Percentiles rank a stretch among this genome's conserved stretches.
Evolutionary conservation across 257 asterid species (phyloP).

Genomic region (Solanum megistacrolobum): DNA sequence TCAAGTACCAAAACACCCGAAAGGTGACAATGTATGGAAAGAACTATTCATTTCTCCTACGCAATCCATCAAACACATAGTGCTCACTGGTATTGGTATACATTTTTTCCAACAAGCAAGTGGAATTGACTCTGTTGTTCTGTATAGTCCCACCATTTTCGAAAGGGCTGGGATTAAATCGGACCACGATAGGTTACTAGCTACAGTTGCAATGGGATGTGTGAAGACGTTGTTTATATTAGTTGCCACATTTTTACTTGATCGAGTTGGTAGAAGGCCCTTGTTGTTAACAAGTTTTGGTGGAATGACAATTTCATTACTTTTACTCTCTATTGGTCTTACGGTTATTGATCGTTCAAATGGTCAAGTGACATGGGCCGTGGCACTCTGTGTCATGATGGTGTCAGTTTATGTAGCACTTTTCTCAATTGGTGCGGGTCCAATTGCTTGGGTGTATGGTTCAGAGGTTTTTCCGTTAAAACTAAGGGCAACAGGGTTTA

Average conservation of each 20-base stretch:
- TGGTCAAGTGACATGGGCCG: not conserved
- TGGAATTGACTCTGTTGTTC: slow-evolving; percentile 8
- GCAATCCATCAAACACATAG: slow-evolving; percentile 10
- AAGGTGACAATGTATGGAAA: not conserved
- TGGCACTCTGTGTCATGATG: not conserved
- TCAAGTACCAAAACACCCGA: no score
- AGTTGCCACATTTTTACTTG: slow-evolving; percentile 45
- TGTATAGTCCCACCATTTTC: slow-evolving; percentile 19
- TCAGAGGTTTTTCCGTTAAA: slow-evolving; percentile 3
- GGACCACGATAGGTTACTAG: slow-evolving; percentile 23
- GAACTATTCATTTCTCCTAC: slow-evolving; percentile 16
- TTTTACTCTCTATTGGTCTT: slow-evolving; percentile 24
- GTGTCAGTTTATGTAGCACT: slow-evolving; percentile 6
- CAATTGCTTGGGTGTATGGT: slow-evolving; percentile 6
- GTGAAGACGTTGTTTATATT: slow-evolving; percentile 34
- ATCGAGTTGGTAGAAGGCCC: slow-evolving; percentile 39
- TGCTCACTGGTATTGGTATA: slow-evolving; percentile 13
- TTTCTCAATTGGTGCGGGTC: slow-evolving; percentile 29
- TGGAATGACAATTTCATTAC: slow-evolving; percentile 23
- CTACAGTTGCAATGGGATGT: slow-evolving; percentile 46
- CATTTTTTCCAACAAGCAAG: slow-evolving; percentile 26
- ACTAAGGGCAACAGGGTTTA: slow-evolving; percentile 5
- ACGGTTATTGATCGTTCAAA: slow-evolving; percentile 26
- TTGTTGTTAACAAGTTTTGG: slow-evolving; percentile 45
- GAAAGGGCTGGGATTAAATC: slow-evolving; percentile 19